phyloP scores from a whole-genome alignment of 2,329 filamentous ascomycete genomes.

The Fusarium devonianum region DNA sequence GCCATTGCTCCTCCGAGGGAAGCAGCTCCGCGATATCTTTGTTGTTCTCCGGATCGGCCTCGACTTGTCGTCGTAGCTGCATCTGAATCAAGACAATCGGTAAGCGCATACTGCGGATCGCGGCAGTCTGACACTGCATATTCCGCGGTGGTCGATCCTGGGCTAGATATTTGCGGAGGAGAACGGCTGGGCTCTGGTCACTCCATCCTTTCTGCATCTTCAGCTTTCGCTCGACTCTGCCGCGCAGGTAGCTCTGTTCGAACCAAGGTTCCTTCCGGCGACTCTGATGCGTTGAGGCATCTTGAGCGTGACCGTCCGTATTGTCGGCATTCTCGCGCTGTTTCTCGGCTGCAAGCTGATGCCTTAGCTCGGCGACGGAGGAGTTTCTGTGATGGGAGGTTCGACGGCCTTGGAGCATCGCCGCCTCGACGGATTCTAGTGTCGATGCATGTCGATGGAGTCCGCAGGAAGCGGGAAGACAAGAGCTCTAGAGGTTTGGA shows the following conservation, averaged over 20 bases:
- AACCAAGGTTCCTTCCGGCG: not conserved
- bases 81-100: constrained; percentile 46
- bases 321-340: constrained; percentile 3
- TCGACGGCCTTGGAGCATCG: constrained; percentile 10
- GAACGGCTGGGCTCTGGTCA: constrained; percentile 34
- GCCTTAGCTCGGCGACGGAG: constrained; percentile 2
- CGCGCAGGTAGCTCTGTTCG: constrained; percentile 7
- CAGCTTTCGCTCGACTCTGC: constrained; percentile 29
- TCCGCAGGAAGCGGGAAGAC: not conserved
- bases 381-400: not conserved
- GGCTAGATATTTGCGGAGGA: constrained; percentile 37
- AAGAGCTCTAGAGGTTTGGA: constrained; percentile 19
- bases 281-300: not conserved
- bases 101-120: constrained; percentile 39
- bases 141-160: constrained; percentile 6
- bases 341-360: constrained; percentile 18
- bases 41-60: constrained; percentile 17
- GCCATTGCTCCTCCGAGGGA: constrained; percentile 37
- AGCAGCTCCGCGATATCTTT: constrained; percentile 36
- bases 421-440: constrained; percentile 15
- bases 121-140: constrained; percentile 31
- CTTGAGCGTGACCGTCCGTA: not conserved
- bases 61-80: constrained; percentile 38
- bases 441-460: constrained; percentile 15
- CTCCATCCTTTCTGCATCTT: constrained; percentile 33